A percentile compares a stretch with the other conserved stretches of the same genome.
Conservation (phyloP, 495 filamentous ascomycete genomes). For the Penicillium verhagenii region DNA sequence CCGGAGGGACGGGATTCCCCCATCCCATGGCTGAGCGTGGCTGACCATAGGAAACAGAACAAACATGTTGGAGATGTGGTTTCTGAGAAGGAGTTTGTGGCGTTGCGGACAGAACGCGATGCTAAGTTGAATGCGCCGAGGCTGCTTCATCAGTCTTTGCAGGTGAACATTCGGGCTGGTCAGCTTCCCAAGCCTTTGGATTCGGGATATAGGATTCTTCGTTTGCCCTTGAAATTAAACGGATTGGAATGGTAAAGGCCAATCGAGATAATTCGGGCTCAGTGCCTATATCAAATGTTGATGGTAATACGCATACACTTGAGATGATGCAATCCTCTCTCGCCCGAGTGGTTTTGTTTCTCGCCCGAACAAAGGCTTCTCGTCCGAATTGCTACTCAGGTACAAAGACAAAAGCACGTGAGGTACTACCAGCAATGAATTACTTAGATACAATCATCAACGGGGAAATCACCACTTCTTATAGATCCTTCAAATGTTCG, state of each 20-base stretch:
- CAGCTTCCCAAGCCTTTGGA: slow-evolving; percentile 37
- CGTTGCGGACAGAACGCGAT: slow-evolving; percentile 48
- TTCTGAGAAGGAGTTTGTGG: slow-evolving; percentile 48
- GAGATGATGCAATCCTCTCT: slow-evolving; percentile 14
- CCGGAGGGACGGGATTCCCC: slow-evolving; percentile 31
- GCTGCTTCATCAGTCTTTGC: slow-evolving; percentile 55
- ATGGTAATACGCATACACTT: slow-evolving; percentile 8
- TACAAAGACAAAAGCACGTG: too few relatives aligned
- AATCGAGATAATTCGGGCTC: not conserved
- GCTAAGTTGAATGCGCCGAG: slow-evolving; percentile 45
- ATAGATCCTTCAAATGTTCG: not conserved
- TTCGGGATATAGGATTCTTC: slow-evolving; percentile 37
- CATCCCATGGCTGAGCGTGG: slow-evolving; percentile 46
- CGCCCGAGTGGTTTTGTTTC: slow-evolving; percentile 18
- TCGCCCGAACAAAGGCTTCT: slow-evolving; percentile 18
- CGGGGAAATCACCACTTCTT: not conserved
- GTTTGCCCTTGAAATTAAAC: slow-evolving; percentile 43
- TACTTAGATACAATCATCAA: not conserved
- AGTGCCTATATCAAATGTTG: too few relatives aligned
- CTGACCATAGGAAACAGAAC: slow-evolving; percentile 49
- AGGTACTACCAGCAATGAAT: too few relatives aligned
- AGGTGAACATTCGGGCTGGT: slow-evolving; percentile 59
- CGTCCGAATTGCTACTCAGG: slow-evolving; percentile 9
- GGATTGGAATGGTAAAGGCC: slow-evolving; percentile 17
- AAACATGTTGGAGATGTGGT: slow-evolving; percentile 47